These are phyloP conservation scores for Petunia secreta DNA, from an alignment of 257 asterid genomes.

Conservation along the genomic window DNA sequence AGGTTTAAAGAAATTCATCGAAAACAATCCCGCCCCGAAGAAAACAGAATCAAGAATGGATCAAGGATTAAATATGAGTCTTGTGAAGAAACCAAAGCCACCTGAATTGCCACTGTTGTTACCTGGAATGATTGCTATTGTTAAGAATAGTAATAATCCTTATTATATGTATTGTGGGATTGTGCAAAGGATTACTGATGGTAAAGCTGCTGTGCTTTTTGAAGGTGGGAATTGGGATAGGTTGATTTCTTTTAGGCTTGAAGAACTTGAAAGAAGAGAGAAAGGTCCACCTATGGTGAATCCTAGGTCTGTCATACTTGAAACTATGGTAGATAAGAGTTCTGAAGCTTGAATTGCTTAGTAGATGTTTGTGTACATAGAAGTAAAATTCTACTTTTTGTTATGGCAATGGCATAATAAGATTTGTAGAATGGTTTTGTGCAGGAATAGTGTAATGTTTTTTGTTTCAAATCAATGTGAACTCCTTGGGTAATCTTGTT, in stretches of 20 bases:
- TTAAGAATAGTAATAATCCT: conserved; percentile 68
- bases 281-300: conserved; percentile 88
- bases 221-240: conserved; percentile 95
- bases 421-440: neutral
- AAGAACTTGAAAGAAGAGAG: conserved; percentile 81
- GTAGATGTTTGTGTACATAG: conserved; percentile 1
- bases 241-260: conserved; percentile 72
- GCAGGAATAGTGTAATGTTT: neutral
- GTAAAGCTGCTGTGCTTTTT: conserved; percentile 81
- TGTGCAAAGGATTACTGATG: conserved; percentile 91
- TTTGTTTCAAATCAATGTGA: neutral
- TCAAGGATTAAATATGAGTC: conserved; percentile 45
- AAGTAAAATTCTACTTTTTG: neutral
- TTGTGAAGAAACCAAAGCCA: conserved; percentile 60
- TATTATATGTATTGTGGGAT: conserved; percentile 82
- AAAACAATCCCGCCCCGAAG: conserved; percentile 70
- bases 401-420: conserved; percentile 15
- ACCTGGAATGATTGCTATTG: conserved; percentile 92
- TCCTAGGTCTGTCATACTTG: conserved; percentile 73
- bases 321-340: conserved; percentile 44
- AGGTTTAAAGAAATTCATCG: conserved; percentile 70
- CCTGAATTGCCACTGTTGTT: conserved; percentile 76
- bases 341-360: conserved; percentile 26
- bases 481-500: too few relatives aligned
- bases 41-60: conserved; percentile 30